phyloP scores from a whole-genome alignment of 768 basidiomycete species.

The Hygrocybe punicea region DNA sequence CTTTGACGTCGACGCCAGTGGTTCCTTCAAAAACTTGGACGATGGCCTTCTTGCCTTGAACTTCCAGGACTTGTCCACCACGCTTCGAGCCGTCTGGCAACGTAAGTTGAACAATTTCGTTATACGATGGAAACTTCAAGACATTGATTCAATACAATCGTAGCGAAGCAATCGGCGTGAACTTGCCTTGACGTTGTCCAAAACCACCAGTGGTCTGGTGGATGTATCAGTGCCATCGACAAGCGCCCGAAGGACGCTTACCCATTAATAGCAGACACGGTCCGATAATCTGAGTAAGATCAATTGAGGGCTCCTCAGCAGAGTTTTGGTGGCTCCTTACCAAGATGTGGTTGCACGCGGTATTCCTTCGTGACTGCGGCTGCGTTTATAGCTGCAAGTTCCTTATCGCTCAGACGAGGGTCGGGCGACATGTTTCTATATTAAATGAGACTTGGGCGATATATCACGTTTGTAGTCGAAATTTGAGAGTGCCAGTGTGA shows the following conservation, averaged over 20 bases:
- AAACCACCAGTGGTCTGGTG: slow-evolving; percentile 83
- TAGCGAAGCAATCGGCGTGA: not conserved
- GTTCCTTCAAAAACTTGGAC: slow-evolving; percentile 99
- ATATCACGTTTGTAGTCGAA: too few relatives aligned
- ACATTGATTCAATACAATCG: not conserved
- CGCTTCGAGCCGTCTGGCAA: slow-evolving; percentile 93
- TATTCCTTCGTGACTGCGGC: slow-evolving; percentile 88
- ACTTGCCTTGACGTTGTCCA: slow-evolving; percentile 96
- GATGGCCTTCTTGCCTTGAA: slow-evolving; percentile 97
- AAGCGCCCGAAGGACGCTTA: slow-evolving; percentile 33
- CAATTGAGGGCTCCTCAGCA: slow-evolving; percentile 12
- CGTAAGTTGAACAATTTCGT: slow-evolving; percentile 95
- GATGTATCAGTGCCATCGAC: not conserved
- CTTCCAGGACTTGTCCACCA: slow-evolving; percentile 96
- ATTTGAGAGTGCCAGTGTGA: too few relatives aligned
- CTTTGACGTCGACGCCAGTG: slow-evolving; percentile 93
- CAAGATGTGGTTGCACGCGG: slow-evolving; percentile 84
- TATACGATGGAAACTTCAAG: slow-evolving; percentile 89
- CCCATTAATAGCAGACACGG: slow-evolving; percentile 99
- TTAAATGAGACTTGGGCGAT: not conserved
- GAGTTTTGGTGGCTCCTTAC: slow-evolving; percentile 42
- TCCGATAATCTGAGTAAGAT: slow-evolving; percentile 74
- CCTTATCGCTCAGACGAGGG: slow-evolving; percentile 65
- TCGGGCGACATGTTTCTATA: slow-evolving; percentile 43
- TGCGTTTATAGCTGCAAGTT: slow-evolving; percentile 78